Percentiles rank a stretch among this genome's conserved stretches.
Evolutionary conservation across 2,329 filamentous ascomycete species (phyloP).

Genomic region (Venturia asperata): DNA sequence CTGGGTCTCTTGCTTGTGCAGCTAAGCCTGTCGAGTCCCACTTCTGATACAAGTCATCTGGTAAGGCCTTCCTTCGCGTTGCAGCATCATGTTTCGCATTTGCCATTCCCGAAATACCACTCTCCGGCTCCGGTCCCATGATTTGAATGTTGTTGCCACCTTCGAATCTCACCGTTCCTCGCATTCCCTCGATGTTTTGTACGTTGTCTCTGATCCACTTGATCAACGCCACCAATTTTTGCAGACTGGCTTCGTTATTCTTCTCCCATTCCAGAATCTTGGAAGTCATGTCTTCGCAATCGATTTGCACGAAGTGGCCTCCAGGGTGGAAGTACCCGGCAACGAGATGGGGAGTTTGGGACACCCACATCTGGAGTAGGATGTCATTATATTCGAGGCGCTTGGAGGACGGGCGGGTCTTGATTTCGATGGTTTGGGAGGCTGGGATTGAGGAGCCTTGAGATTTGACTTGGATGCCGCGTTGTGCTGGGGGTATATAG

Average conservation of each 20-base stretch:
- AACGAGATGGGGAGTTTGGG: conserved; percentile 43
- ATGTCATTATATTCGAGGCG: conserved; percentile 32
- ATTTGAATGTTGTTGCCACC: not conserved
- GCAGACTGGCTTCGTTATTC: conserved; percentile 19
- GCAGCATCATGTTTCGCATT: conserved; percentile 18
- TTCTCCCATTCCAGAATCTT: conserved; percentile 23
- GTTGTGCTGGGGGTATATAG: not conserved
- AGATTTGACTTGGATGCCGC: conserved; percentile 30
- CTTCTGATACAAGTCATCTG: conserved; percentile 22
- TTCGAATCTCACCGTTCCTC: conserved; percentile 1
- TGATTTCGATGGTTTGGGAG: conserved; percentile 40
- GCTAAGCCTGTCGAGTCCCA: conserved; percentile 22
- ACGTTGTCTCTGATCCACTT: conserved; percentile 20
- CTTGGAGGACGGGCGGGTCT: conserved; percentile 35
- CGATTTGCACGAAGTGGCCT: conserved; percentile 30
- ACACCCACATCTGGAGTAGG: conserved; percentile 40
- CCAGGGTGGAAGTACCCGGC: conserved; percentile 35
- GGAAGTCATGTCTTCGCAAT: conserved; percentile 22
- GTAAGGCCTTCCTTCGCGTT: conserved; percentile 20
- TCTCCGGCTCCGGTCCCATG: not conserved
- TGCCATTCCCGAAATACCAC: not conserved
- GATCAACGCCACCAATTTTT: conserved; percentile 20
- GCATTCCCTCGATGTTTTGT: conserved; percentile 19
- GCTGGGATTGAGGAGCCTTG: conserved; percentile 30
- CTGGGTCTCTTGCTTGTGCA: not conserved